A percentile compares a stretch with the other conserved stretches of the same genome.
Conservation (phyloP, 169 alveolate species). For the Blepharisma undulans region DNA sequence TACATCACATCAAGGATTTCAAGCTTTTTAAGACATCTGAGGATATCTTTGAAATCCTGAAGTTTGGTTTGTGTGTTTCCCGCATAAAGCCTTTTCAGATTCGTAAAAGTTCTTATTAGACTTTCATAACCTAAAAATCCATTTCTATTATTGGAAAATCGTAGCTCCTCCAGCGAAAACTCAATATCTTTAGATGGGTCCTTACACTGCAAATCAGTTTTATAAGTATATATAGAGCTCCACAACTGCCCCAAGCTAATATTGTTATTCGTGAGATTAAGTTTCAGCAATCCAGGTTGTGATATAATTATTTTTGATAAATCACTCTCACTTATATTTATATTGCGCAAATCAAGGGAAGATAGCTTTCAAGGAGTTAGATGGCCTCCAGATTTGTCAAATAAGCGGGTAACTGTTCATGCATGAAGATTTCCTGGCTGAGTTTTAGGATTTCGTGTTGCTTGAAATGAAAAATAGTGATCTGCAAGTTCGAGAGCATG, state of each 20-base stretch:
- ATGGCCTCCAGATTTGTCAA: neutral
- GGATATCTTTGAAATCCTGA: neutral
- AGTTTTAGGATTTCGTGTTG: neutral
- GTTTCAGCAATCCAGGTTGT: neutral
- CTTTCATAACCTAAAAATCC: neutral
- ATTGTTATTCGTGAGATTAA: constrained; percentile 6
- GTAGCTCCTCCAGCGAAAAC: neutral
- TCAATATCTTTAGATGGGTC: neutral
- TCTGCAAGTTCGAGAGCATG: neutral
- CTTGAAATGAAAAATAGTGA: neutral
- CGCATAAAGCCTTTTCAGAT: neutral
- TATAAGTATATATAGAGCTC: neutral
- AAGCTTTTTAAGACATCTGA: neutral
- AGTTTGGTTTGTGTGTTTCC: constrained; percentile 9
- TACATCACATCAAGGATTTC: neutral
- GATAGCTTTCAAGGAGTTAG: neutral
- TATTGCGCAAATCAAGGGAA: neutral
- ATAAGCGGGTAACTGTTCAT: neutral
- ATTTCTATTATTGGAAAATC: constrained; percentile 1
- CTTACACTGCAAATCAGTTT: neutral
- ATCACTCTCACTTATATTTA: neutral
- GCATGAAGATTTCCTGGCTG: neutral
- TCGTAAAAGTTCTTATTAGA: neutral
- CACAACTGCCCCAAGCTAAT: constrained; percentile 7
- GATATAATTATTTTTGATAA: neutral